phyloP scores from a whole-genome alignment of 352 stramenopile species.

The Phytophthora tentaculata region DNA sequence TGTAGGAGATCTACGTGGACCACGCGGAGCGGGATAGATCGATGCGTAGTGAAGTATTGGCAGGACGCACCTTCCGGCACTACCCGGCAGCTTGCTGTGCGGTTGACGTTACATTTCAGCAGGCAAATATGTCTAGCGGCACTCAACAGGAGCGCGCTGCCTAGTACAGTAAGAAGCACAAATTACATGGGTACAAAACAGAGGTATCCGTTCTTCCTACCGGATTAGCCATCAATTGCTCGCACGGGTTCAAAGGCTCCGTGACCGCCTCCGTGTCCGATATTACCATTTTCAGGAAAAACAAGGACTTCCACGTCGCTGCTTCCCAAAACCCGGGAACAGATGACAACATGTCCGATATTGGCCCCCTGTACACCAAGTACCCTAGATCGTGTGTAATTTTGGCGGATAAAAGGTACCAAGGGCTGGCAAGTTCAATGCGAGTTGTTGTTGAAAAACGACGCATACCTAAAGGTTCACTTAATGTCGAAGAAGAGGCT shows the following conservation, averaged over 20 bases:
- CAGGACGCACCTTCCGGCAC: background rate
- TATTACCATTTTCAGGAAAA: conserved; percentile 10
- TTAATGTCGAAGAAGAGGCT: too few relatives aligned
- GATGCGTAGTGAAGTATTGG: background rate
- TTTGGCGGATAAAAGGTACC: conserved; percentile 12
- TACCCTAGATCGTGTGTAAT: conserved; percentile 6
- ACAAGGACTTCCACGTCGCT: conserved; percentile 4
- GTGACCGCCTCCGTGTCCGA: background rate
- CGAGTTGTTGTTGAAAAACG: too few relatives aligned
- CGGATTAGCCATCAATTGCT: conserved; percentile 3
- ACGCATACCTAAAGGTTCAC: too few relatives aligned
- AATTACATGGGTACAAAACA: conserved; percentile 9
- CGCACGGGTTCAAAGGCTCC: background rate
- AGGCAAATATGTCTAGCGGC: conserved; percentile 4
- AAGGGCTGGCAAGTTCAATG: background rate
- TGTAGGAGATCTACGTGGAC: conserved; percentile 2
- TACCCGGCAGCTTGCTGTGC: conserved; percentile 8
- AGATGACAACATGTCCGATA: background rate
- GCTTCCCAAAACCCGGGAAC: background rate
- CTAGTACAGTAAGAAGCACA: conserved; percentile 4
- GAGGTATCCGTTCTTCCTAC: conserved; percentile 11
- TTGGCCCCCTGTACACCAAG: background rate
- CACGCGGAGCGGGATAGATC: background rate
- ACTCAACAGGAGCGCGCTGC: background rate
- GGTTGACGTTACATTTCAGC: conserved; percentile 2